These are phyloP conservation scores for Mycena galericulata DNA, from an alignment of 768 basidiomycete species.

Conservation along the genomic window DNA sequence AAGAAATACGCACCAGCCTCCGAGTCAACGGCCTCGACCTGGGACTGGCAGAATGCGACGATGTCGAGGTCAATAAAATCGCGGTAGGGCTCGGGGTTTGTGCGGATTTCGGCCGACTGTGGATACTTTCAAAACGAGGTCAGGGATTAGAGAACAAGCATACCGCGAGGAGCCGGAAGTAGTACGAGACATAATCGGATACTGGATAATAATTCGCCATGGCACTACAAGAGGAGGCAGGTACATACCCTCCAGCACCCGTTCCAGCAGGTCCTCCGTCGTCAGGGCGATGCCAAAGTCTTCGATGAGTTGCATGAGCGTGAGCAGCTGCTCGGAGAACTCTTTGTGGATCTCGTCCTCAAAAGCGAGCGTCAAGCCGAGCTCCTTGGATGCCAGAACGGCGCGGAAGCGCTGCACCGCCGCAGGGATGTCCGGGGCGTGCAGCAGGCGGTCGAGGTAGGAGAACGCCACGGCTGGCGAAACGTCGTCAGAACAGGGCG, in stretches of 20 bases:
- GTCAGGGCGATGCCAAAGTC: conserved; percentile 24
- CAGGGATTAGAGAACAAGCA: conserved; percentile 21
- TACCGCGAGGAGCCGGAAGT: conserved; percentile 82
- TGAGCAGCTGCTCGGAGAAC: conserved; percentile 31
- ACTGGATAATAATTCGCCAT: conserved; percentile 47
- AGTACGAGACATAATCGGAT: conserved; percentile 82
- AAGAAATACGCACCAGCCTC: conserved; percentile 85
- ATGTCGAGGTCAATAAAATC: conserved; percentile 86
- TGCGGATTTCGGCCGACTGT: conserved; percentile 80
- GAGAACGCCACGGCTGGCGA: conserved; percentile 82
- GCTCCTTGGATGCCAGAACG: conserved; percentile 25
- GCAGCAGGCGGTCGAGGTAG: conserved; percentile 79
- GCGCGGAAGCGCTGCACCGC: conserved; percentile 31
- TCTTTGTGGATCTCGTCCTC: conserved; percentile 32
- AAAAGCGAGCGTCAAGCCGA: conserved; percentile 21
- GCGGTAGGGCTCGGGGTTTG: conserved; percentile 68
- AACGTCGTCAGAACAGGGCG: conserved; percentile 31
- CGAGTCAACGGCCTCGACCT: conserved; percentile 82
- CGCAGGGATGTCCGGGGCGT: conserved; percentile 36
- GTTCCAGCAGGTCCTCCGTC: conserved; percentile 26
- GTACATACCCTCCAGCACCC: conserved; percentile 24
- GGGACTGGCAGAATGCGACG: conserved; percentile 78
- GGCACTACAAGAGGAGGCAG: neutral
- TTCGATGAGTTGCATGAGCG: conserved; percentile 23
- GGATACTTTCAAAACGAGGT: neutral